These are phyloP conservation scores for Apiospora arundinis DNA, from an alignment of 2,329 filamentous ascomycete species.

Conservation along the genomic window DNA sequence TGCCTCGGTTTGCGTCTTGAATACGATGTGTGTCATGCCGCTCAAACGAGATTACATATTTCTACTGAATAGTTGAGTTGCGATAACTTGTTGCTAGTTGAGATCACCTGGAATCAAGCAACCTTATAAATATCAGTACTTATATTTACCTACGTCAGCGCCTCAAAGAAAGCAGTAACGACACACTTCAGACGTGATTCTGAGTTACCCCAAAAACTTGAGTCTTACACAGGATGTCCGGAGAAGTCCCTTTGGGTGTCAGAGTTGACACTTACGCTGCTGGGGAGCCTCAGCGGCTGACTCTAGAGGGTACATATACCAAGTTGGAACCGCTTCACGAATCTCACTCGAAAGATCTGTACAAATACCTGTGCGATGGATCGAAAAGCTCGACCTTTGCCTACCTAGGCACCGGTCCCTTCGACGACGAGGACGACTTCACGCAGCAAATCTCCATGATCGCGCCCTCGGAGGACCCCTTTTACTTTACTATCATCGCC, in stretches of 20 bases:
- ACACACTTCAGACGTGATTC: not conserved
- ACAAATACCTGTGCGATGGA: conserved; percentile 20
- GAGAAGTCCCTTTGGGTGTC: conserved; percentile 18
- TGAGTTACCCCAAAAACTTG: not conserved
- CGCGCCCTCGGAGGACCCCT: conserved; percentile 29
- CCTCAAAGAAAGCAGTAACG: not conserved
- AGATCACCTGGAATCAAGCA: not conserved
- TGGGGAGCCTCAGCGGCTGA: conserved; percentile 8
- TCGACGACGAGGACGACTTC: conserved; percentile 30
- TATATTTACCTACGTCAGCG: not conserved
- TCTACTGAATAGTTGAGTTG: too few species aligned
- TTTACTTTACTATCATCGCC: conserved; percentile 36
- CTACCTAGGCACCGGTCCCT: conserved; percentile 37
- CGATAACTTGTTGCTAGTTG: not conserved
- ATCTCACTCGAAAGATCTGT: conserved; percentile 21
- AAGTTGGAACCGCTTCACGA: conserved; percentile 10
- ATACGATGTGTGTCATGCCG: not conserved
- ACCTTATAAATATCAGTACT: not conserved
- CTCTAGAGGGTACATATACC: conserved; percentile 2
- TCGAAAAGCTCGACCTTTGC: conserved; percentile 23
- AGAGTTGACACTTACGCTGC: conserved; percentile 16
- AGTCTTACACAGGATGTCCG: not conserved
- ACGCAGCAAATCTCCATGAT: conserved; percentile 28
- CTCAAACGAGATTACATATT: not conserved
- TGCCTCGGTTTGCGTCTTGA: not conserved